Percentiles rank a stretch among this genome's conserved stretches.
Conservation (phyloP, 208 protist species). For the Phytomonas sp. region DNA sequence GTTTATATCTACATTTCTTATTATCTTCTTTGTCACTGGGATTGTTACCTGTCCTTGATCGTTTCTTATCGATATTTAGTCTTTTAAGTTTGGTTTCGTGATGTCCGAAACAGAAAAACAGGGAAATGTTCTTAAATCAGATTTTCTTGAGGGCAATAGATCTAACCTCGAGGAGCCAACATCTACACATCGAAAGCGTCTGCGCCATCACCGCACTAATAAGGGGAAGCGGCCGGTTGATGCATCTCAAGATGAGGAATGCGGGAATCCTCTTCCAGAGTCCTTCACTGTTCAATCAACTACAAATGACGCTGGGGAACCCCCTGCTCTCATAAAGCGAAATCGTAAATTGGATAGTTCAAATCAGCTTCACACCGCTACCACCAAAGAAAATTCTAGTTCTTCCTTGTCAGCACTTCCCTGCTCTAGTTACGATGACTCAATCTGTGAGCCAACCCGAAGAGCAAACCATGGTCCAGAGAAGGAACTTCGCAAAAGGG, state of each 20-base stretch:
- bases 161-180: not conserved
- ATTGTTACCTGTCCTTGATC: not conserved
- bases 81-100: not conserved
- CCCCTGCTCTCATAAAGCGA: not conserved
- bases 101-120: not conserved
- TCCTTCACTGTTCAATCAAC: not conserved
- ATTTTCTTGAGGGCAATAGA: not conserved
- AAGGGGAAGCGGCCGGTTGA: not conserved
- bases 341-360: not conserved
- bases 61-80: not conserved
- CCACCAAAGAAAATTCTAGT: not conserved
- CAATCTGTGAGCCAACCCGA: not conserved
- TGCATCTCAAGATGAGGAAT: not conserved
- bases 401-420: not conserved
- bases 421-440: not conserved
- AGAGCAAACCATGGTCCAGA: not conserved
- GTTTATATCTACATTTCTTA: not conserved
- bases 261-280: not conserved
- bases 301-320: not conserved
- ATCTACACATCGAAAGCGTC: conserved; percentile 7
- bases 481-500: not conserved
- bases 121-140: not conserved
- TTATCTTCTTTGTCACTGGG: not conserved
- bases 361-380: not conserved
- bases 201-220: conserved; percentile 15